Conservation (phyloP, 2,329 filamentous ascomycete species). For the Huntiella omanensis region DNA sequence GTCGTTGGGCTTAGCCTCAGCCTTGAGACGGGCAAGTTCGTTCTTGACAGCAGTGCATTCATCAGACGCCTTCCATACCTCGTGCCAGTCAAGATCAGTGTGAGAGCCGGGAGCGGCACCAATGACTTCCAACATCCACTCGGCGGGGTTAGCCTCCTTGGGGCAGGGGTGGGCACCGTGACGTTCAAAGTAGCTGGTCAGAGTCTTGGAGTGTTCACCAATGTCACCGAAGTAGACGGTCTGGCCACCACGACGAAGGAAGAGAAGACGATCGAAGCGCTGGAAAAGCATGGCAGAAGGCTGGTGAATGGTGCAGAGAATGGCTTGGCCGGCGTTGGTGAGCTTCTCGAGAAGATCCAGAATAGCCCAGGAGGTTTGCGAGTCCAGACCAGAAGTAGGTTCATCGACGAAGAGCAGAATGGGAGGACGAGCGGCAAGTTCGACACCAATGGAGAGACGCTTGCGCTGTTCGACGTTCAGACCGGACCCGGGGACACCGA, state of each 20-base stretch:
- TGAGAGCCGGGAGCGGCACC: slow-evolving; percentile 44
- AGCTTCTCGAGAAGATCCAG: slow-evolving; percentile 75
- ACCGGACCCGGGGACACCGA: slow-evolving; percentile 79
- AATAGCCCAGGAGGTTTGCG: slow-evolving; percentile 86
- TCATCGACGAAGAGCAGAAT: slow-evolving; percentile 86
- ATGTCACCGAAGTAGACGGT: slow-evolving; percentile 73
- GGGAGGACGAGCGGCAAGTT: slow-evolving; percentile 78
- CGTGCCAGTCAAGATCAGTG: slow-evolving; percentile 46
- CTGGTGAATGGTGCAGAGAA: slow-evolving; percentile 95
- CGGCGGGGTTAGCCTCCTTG: slow-evolving; percentile 55
- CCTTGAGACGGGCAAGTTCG: slow-evolving; percentile 39
- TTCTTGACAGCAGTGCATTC: slow-evolving; percentile 36
- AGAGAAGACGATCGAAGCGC: slow-evolving; percentile 65
- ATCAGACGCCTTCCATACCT: slow-evolving; percentile 38
- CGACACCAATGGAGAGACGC: slow-evolving; percentile 86
- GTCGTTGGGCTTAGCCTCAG: slow-evolving; percentile 22
- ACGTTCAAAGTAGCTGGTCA: slow-evolving; percentile 60
- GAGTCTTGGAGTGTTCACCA: slow-evolving; percentile 46
- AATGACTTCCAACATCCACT: slow-evolving; percentile 54
- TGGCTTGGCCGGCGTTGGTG: slow-evolving; percentile 72
- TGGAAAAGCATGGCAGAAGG: slow-evolving; percentile 93
- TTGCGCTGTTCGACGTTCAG: slow-evolving; percentile 53
- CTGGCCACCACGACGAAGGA: slow-evolving; percentile 55
- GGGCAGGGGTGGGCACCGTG: slow-evolving; percentile 50
- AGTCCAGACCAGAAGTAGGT: slow-evolving; percentile 84